A percentile compares a stretch with the other conserved stretches of the same genome.
These are phyloP conservation scores for Limonium bicolor DNA, from an alignment of 148 eudicot genomes.

Conservation along the genomic window DNA sequence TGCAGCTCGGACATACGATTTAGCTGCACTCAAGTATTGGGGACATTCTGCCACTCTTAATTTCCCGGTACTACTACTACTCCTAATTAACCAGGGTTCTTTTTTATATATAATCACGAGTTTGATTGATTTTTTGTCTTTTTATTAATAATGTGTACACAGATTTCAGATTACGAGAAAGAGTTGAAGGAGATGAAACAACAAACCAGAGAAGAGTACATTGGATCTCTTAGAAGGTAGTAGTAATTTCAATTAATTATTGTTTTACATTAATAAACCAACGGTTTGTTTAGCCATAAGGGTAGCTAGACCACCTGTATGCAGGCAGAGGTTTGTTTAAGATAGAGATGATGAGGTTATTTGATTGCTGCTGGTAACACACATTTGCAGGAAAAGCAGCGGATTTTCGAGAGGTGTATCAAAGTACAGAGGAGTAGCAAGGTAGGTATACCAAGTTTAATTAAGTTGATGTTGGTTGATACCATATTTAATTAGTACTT, in stretches of 20 bases:
- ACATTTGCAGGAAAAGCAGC: constrained; percentile 51
- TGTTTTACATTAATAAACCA: too few relatives aligned
- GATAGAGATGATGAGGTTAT: too few relatives aligned
- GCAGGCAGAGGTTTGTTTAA: too few relatives aligned
- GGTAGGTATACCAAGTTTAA: constrained; percentile 20
- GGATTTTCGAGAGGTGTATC: constrained; percentile 84
- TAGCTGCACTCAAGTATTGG: constrained; percentile 88
- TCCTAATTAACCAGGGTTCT: neutral
- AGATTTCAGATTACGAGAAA: constrained; percentile 43
- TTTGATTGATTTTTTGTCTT: neutral
- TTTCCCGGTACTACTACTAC: constrained; percentile 48
- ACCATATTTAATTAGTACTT: neutral
- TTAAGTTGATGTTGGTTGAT: neutral
- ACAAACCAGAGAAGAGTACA: constrained; percentile 63
- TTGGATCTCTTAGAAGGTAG: constrained; percentile 61
- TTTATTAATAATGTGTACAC: neutral
- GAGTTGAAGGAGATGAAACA: constrained; percentile 56
- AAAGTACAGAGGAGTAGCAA: constrained; percentile 86
- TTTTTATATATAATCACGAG: neutral
- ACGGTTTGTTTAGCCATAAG: too few relatives aligned
- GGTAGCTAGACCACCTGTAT: too few relatives aligned
- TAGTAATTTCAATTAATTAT: neutral
- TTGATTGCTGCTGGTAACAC: neutral
- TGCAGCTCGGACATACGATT: constrained; percentile 75
- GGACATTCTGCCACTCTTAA: constrained; percentile 54